Evolutionary conservation across 2,329 filamentous ascomycete species (phyloP), one percentile per base, ranked within the genome.

Genomic region (Sarocladium oryzae): DNA sequence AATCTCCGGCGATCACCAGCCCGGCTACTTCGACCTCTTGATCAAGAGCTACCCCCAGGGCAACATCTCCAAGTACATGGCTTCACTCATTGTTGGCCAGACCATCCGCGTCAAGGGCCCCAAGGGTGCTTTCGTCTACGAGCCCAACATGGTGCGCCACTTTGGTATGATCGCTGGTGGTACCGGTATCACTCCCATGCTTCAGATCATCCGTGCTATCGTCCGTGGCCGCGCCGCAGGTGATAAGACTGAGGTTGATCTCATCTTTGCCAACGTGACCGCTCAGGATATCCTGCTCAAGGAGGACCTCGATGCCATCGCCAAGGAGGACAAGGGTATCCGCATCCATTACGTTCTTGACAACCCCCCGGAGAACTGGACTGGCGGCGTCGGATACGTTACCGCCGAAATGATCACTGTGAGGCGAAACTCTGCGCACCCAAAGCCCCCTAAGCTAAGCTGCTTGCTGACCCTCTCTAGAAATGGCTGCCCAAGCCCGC

Each of bases 101-200:
- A 85, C 80, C 55, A 93, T 99, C 78, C 89, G 89, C 67, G 86
- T 97, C 62, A 85, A 82, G 62, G 93, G 93, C 9, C 93, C 93
- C 70, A 97, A 97, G 80, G 93, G 93, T 61, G 92, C 92, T 61
- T 96, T 99, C 79, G 88, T 95, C 56, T 99, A 99, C 75, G 89
- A 86, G 16, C 90, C 92, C 61, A 96, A 96, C 78, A 92, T 99
- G 88, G 89, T 92, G 61, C 85, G 88, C 57, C 88, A 88, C 71
- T 95, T 99, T 60, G 93, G 91, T 66, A 99, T 99, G 93, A 89
- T 99, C 66, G 90, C 93, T 57, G 93, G 93, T 59, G 93, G 93
- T 58, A 97, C 93, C 30, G 93, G 93, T 60, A 97, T 99, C 69
- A 97, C 93, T 9, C 93, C 93, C 55, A 99, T 99, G 93, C 81